phyloP scores from a whole-genome alignment of 805 yeast genomes.

The Candida odintsovae region DNA sequence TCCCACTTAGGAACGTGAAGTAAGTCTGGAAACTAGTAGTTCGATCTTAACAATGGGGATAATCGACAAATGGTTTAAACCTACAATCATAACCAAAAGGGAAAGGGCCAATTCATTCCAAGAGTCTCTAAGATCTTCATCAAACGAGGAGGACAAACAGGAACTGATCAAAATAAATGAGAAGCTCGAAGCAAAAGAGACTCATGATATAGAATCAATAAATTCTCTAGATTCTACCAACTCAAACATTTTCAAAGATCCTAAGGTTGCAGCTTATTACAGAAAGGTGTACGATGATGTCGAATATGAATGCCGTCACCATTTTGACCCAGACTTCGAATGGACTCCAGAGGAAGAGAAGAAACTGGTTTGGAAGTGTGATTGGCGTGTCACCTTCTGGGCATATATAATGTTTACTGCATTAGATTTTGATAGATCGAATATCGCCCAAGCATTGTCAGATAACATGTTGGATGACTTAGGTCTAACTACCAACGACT shows the following conservation, averaged over 20 bases:
- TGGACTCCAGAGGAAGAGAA: constrained; percentile 53
- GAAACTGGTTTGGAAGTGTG: constrained; percentile 43
- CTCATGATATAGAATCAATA: background rate
- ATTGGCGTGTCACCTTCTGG: constrained; percentile 49
- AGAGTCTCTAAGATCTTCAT: constrained; percentile 1
- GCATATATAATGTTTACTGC: constrained; percentile 57
- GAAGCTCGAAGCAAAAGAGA: background rate
- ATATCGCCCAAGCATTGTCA: constrained; percentile 51
- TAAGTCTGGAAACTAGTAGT: too few species aligned
- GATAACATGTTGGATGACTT: constrained; percentile 50
- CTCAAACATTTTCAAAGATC: constrained; percentile 29
- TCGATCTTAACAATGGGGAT: background rate
- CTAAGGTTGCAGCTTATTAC: constrained; percentile 41
- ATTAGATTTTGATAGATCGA: constrained; percentile 53
- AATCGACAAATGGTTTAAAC: constrained; percentile 1
- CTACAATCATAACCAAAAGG: background rate
- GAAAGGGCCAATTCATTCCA: constrained; percentile 4
- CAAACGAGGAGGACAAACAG: background rate
- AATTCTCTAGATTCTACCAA: background rate
- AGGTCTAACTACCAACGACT: constrained; percentile 48
- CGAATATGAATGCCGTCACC: constrained; percentile 47
- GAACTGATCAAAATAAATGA: background rate
- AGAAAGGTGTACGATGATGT: constrained; percentile 38
- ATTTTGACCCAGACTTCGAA: constrained; percentile 51
- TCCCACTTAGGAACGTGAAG: too few species aligned